These are phyloP conservation scores for Mortierella sp. DNA, from an alignment of 371 early-diverging fungal genomes.

Conservation along the genomic window DNA sequence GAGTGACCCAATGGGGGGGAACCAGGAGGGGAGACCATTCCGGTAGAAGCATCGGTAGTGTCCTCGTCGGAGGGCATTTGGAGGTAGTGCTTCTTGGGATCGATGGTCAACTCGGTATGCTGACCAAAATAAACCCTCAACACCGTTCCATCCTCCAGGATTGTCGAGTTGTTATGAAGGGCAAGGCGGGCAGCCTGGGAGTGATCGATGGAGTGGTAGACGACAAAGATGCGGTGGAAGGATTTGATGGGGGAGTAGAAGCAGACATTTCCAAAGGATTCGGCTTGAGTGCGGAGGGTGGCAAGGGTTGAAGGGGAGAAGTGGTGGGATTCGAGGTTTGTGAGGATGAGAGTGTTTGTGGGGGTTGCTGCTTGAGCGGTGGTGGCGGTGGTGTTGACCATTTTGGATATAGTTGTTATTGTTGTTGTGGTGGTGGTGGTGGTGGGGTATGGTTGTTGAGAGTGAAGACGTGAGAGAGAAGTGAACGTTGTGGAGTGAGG, in stretches of 20 bases:
- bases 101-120: slow-evolving; percentile 67
- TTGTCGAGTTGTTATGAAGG: slow-evolving; percentile 56
- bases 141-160: slow-evolving; percentile 28
- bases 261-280: slow-evolving; percentile 41
- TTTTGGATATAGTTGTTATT: slow-evolving; percentile 2
- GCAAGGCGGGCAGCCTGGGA: slow-evolving; percentile 61
- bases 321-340: slow-evolving; percentile 64
- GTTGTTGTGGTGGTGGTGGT: not conserved
- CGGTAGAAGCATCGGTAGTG: slow-evolving; percentile 43
- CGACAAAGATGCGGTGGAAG: slow-evolving; percentile 53
- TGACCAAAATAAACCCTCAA: slow-evolving; percentile 76
- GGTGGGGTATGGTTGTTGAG: not conserved
- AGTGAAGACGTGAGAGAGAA: not conserved
- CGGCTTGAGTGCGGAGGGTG: slow-evolving; percentile 45
- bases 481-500: slow-evolving; percentile 1
- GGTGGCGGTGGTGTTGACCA: slow-evolving; percentile 4
- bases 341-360: slow-evolving; percentile 70
- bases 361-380: slow-evolving; percentile 53
- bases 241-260: slow-evolving; percentile 56
- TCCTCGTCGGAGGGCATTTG: slow-evolving; percentile 73
- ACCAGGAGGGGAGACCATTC: slow-evolving; percentile 86
- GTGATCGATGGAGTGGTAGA: slow-evolving; percentile 60
- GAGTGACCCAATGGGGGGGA: slow-evolving; percentile 86
- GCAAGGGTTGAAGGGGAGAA: slow-evolving; percentile 57
- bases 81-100: slow-evolving; percentile 63